Percentiles rank a stretch among this genome's conserved stretches.
Conservation (phyloP, 2,329 filamentous ascomycete genomes). For the Endocalyx cinctus region DNA sequence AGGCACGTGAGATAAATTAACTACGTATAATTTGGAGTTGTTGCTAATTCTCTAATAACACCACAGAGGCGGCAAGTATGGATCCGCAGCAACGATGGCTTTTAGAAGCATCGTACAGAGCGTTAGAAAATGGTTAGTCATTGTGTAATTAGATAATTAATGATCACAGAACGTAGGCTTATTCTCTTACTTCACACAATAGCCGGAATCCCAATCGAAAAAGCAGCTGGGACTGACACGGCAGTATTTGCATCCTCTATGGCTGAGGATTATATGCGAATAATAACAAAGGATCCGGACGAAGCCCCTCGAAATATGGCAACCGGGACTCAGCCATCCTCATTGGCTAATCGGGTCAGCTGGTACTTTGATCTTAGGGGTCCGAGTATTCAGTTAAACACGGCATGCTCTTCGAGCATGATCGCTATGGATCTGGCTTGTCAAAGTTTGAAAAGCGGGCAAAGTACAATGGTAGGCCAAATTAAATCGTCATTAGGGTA, state of each 20-base stretch:
- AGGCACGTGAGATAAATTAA: too few species aligned
- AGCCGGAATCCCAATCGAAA: conserved; percentile 14
- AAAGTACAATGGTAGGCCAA: conserved; percentile 7
- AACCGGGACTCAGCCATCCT: conserved; percentile 16
- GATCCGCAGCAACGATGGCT: conserved; percentile 12
- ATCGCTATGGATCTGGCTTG: conserved; percentile 5
- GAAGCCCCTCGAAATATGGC: conserved; percentile 12
- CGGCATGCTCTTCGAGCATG: conserved; percentile 9
- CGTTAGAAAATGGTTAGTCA: conserved; percentile 14
- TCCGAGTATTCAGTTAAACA: conserved; percentile 6
- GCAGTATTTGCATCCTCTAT: conserved; percentile 8
- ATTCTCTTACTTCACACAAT: conserved; percentile 1
- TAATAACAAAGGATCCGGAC: conserved; percentile 4
- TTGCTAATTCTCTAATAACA: too few species aligned
- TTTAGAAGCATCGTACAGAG: conserved; percentile 16
- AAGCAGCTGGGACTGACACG: conserved; percentile 12
- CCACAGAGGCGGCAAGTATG: conserved; percentile 16
- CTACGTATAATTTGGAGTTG: too few species aligned
- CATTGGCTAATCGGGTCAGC: conserved; percentile 29
- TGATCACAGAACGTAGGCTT: background rate
- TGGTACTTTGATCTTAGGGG: conserved; percentile 30
- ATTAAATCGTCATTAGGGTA: too few species aligned
- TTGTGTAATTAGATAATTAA: background rate
- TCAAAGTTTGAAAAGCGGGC: conserved; percentile 1
- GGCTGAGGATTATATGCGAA: conserved; percentile 5